Evolutionary conservation across 192 early-diverging fungal species (phyloP).

Genomic region (Rhizophlyctis rosea): DNA sequence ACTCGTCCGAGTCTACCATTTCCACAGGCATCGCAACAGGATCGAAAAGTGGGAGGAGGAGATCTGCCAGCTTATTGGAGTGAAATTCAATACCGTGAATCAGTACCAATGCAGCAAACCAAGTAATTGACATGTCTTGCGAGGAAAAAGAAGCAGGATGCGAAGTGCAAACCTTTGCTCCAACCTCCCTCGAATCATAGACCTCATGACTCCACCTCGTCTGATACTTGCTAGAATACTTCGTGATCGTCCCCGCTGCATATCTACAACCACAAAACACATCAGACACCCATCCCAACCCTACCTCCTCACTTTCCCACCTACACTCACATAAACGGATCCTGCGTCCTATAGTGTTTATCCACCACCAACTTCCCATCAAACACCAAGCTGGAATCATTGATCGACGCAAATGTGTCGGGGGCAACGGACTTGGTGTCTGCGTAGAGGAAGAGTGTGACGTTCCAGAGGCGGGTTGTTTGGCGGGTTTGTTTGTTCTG

Average conservation of each 20-base stretch:
- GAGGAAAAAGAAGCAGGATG: background rate
- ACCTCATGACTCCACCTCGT: constrained; percentile 47
- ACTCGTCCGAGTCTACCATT: constrained; percentile 6
- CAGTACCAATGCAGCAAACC: constrained; percentile 8
- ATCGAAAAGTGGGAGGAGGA: constrained; percentile 43
- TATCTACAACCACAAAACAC: constrained; percentile 21
- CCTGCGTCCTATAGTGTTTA: constrained; percentile 51
- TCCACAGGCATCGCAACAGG: constrained; percentile 10
- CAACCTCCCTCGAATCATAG: constrained; percentile 47
- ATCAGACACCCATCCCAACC: constrained; percentile 7
- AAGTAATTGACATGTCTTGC: no score
- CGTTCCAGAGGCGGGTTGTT: background rate
- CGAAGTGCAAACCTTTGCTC: constrained; percentile 29
- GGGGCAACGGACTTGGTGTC: constrained; percentile 43
- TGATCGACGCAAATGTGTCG: constrained; percentile 44
- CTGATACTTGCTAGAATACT: constrained; percentile 50
- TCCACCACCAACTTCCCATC: constrained; percentile 52
- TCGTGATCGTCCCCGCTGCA: constrained; percentile 50
- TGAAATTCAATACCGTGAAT: background rate
- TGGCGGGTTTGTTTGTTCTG: background rate
- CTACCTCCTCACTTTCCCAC: background rate
- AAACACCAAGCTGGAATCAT: constrained; percentile 53
- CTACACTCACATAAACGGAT: constrained; percentile 41
- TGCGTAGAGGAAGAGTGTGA: constrained; percentile 37
- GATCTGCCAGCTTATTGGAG: constrained; percentile 34